Conservation (phyloP, 1,139 yeast species). For the Taphrina pruni region DNA sequence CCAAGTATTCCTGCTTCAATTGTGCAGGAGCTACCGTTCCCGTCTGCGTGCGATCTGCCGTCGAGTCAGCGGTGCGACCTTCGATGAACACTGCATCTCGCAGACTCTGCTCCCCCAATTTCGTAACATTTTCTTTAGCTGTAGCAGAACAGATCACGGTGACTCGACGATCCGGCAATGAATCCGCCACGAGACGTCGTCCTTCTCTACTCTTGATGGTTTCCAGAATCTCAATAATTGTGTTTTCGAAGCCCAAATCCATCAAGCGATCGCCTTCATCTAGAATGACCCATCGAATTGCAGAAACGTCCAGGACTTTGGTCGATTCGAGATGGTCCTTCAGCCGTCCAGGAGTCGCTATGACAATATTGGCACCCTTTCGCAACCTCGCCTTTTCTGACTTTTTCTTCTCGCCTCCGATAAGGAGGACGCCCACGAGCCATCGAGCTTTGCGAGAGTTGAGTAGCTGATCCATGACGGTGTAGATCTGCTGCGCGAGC, state of each 20-base stretch:
- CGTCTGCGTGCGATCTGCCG: conserved; percentile 50
- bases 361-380: conserved; percentile 85
- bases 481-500: conserved; percentile 86
- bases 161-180: conserved; percentile 71
- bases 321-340: conserved; percentile 94
- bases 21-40: conserved; percentile 78
- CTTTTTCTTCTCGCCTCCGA: conserved; percentile 94
- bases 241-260: conserved; percentile 95
- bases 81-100: conserved; percentile 71
- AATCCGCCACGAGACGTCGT: conserved; percentile 54
- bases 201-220: conserved; percentile 56
- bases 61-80: conserved; percentile 43
- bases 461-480: conserved; percentile 58
- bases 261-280: conserved; percentile 96
- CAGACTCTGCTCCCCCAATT: conserved; percentile 77
- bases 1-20: conserved; percentile 72
- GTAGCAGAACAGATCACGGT: conserved; percentile 95
- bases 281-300: conserved; percentile 79
- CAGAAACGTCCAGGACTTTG: conserved; percentile 68
- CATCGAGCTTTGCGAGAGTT: conserved; percentile 56
- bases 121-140: conserved; percentile 76
- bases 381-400: conserved; percentile 88
- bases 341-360: conserved; percentile 90
- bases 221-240: conserved; percentile 74
- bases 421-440: conserved; percentile 48